Conservation (phyloP, 2,329 filamentous ascomycete genomes). For the Phyllosticta capitalensis region DNA sequence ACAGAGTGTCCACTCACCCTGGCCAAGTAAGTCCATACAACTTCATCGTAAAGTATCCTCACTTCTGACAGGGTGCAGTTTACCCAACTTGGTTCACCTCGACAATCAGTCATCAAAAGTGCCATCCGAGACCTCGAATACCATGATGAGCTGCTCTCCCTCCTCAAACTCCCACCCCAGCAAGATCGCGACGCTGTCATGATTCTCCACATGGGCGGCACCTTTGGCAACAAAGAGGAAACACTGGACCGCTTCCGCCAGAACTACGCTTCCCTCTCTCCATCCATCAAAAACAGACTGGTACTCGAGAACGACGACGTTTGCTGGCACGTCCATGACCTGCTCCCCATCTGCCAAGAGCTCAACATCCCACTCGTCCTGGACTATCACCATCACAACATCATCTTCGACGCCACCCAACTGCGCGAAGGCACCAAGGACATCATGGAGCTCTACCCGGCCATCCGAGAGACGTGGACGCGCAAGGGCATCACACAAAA, state of each 20-base stretch:
- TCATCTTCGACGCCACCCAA: conserved; percentile 64
- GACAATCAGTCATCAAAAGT: conserved; percentile 63
- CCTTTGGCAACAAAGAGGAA: conserved; percentile 75
- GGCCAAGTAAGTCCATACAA: conserved; percentile 50
- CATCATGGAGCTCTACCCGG: conserved; percentile 63
- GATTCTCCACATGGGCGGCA: conserved; percentile 88
- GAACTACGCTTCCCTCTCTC: conserved; percentile 59
- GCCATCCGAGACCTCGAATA: conserved; percentile 77
- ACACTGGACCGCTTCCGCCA: conserved; percentile 68
- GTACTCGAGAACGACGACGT: conserved; percentile 95
- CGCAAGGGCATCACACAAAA: conserved; percentile 81
- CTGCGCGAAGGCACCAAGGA: conserved; percentile 78
- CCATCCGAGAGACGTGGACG: conserved; percentile 76
- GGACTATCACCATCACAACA: conserved; percentile 94
- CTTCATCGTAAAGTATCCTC: conserved; percentile 3
- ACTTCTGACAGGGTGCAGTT: conserved; percentile 43
- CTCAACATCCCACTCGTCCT: conserved; percentile 88
- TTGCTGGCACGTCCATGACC: conserved; percentile 81
- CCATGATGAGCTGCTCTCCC: conserved; percentile 72
- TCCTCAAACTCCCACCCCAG: conserved; percentile 69
- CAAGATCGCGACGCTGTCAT: conserved; percentile 80
- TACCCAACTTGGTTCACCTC: conserved; percentile 81
- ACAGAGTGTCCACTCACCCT: conserved; percentile 82
- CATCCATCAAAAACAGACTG: conserved; percentile 65
- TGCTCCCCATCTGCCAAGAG: conserved; percentile 84